These are phyloP conservation scores for Acacia melanoxylon DNA, from an alignment of 306 rosid species.

Conservation along the genomic window DNA sequence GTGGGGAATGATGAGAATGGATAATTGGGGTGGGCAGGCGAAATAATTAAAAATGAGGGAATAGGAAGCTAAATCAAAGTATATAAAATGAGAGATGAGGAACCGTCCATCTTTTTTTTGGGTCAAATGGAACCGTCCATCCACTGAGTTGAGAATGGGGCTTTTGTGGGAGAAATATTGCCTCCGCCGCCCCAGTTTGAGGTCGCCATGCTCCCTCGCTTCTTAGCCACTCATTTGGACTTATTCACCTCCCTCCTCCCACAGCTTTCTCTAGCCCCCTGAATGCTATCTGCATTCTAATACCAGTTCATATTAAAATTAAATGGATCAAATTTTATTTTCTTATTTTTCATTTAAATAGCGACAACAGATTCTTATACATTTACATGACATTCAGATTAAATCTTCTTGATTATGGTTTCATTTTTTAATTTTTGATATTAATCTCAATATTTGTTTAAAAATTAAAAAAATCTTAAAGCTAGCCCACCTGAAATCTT, in stretches of 20 bases:
- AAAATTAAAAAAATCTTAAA: no score
- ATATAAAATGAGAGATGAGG: not conserved
- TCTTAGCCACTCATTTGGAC: not conserved
- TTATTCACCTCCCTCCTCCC: not conserved
- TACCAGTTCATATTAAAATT: not conserved
- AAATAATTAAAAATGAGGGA: not conserved
- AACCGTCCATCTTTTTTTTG: slow-evolving; percentile 35
- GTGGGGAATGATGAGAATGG: not conserved
- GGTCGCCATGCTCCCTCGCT: not conserved
- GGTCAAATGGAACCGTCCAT: slow-evolving; percentile 38
- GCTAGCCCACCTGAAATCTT: not conserved
- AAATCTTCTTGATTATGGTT: no score
- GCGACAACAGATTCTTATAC: not conserved
- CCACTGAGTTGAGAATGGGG: slow-evolving; percentile 23
- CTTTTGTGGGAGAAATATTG: not conserved
- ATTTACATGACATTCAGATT: not conserved
- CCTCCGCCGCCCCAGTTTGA: not conserved
- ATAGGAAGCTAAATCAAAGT: not conserved
- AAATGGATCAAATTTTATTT: not conserved
- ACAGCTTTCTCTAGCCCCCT: no score
- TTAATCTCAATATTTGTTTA: not conserved
- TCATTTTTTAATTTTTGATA: not conserved
- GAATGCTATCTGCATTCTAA: no score
- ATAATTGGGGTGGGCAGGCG: not conserved
- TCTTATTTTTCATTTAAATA: not conserved